These are phyloP conservation scores for Jimgerdemannia lactiflua DNA, from an alignment of 192 early-diverging fungal genomes.

Conservation along the genomic window DNA sequence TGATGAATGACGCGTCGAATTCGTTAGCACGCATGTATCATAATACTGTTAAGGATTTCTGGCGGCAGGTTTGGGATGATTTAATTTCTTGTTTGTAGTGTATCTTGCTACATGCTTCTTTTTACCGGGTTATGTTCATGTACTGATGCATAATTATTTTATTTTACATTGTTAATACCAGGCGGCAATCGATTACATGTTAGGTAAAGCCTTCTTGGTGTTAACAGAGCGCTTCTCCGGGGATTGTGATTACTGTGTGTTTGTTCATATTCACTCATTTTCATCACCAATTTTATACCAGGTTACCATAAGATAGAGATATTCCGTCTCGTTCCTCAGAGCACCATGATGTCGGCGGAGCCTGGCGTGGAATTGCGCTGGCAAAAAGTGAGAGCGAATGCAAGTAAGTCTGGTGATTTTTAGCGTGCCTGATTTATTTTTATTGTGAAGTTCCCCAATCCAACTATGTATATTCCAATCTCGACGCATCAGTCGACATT, in stretches of 20 bases:
- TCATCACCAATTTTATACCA: neutral
- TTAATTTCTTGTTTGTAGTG: neutral
- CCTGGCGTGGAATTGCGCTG: slow-evolving; percentile 32
- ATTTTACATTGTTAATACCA: neutral
- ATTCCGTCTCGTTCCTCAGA: slow-evolving; percentile 24
- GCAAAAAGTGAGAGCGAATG: slow-evolving; percentile 37
- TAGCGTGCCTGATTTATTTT: neutral
- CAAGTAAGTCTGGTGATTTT: slow-evolving; percentile 25
- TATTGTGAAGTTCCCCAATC: neutral
- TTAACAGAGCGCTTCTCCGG: too few relatives aligned
- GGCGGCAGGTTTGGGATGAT: slow-evolving; percentile 39
- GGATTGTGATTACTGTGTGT: neutral
- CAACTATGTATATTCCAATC: too few relatives aligned
- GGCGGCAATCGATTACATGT: slow-evolving; percentile 51
- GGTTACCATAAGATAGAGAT: slow-evolving; percentile 35
- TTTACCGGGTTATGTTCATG: neutral
- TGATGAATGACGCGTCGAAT: slow-evolving; percentile 77
- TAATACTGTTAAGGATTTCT: slow-evolving; percentile 73
- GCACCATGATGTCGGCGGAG: slow-evolving; percentile 29
- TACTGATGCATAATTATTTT: neutral
- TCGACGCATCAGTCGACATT: slow-evolving; percentile 30
- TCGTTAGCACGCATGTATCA: slow-evolving; percentile 73
- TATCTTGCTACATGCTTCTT: neutral
- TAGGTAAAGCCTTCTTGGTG: slow-evolving; percentile 21
- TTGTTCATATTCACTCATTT: neutral